Evolutionary conservation across 2,329 filamentous ascomycete species (phyloP).

Genomic region (Rutstroemia sp.): DNA sequence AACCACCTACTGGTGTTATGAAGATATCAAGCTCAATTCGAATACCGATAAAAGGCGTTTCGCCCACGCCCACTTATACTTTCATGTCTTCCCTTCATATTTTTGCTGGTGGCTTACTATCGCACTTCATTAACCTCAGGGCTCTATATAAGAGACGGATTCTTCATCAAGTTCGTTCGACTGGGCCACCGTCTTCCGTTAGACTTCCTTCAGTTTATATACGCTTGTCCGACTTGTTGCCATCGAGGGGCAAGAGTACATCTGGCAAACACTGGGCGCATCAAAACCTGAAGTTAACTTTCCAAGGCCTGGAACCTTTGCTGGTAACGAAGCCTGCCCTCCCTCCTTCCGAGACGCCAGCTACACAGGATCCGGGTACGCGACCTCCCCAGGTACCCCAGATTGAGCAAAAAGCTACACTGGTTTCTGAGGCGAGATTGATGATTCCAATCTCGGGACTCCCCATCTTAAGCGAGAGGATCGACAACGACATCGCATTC

Average conservation of each 20-base stretch:
- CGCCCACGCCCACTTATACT: constrained; percentile 25
- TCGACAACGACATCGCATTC: constrained; percentile 29
- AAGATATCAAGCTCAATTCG: constrained; percentile 19
- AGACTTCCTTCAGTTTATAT: constrained; percentile 26
- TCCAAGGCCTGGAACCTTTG: constrained; percentile 32
- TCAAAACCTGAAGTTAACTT: constrained; percentile 36
- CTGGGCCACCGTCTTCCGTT: constrained; percentile 20
- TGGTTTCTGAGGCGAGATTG: constrained; percentile 29
- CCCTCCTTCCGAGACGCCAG: not conserved
- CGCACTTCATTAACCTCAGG: constrained; percentile 32
- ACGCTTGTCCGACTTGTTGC: constrained; percentile 22
- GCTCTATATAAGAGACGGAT: constrained; percentile 25
- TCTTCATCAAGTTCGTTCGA: constrained; percentile 22
- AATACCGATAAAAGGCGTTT: constrained; percentile 24
- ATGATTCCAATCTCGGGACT: constrained; percentile 21
- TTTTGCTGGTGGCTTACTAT: constrained; percentile 32
- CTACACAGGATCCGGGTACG: not conserved
- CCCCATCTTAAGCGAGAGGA: constrained; percentile 21
- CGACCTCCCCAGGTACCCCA: not conserved
- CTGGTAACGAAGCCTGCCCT: not conserved
- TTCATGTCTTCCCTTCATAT: constrained; percentile 31
- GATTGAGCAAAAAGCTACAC: constrained; percentile 20
- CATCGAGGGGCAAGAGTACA: constrained; percentile 44
- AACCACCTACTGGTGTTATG: constrained; percentile 11
- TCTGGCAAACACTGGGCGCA: constrained; percentile 32